phyloP scores from a whole-genome alignment of 1,284 basidiomycete genomes.

The Sporisorium graminicola region DNA sequence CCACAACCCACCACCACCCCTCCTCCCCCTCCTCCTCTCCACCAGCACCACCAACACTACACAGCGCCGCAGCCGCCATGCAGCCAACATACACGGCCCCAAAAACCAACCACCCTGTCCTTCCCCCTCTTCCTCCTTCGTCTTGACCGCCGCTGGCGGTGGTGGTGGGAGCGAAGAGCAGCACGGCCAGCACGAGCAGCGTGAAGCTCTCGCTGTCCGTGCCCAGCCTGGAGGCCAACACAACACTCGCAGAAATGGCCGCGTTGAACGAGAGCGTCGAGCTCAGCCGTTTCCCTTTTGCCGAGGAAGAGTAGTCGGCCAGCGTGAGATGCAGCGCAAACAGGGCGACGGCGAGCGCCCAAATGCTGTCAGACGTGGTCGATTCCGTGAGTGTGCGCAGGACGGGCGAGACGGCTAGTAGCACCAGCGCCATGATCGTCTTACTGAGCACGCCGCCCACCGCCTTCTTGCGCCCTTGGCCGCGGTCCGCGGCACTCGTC shows the following conservation, averaged over 20 bases:
- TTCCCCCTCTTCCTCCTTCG: not conserved
- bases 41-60: no score
- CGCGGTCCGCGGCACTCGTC: not conserved
- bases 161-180: conserved; percentile 48
- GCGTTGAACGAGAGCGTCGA: conserved; percentile 90
- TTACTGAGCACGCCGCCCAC: conserved; percentile 27
- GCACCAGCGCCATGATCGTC: conserved; percentile 82
- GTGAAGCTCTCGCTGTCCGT: conserved; percentile 90
- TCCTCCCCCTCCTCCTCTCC: not conserved
- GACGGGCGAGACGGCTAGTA: conserved; percentile 90
- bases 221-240: conserved; percentile 88
- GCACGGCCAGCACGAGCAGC: conserved; percentile 82
- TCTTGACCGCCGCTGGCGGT: not conserved
- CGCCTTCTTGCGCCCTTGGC: not conserved
- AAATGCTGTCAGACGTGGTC: conserved; percentile 95
- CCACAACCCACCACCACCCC: conserved; percentile 6
- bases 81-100: conserved; percentile 1
- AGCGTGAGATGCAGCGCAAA: conserved; percentile 77
- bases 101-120: not conserved
- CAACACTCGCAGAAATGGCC: conserved; percentile 91
- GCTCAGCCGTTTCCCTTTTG: conserved; percentile 36
- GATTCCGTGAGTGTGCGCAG: conserved; percentile 91
- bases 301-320: conserved; percentile 76
- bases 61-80: not conserved
- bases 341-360: conserved; percentile 83